These are phyloP conservation scores for Aspergillus thermomutatus DNA, from an alignment of 2,329 filamentous ascomycete genomes.

Conservation along the genomic window DNA sequence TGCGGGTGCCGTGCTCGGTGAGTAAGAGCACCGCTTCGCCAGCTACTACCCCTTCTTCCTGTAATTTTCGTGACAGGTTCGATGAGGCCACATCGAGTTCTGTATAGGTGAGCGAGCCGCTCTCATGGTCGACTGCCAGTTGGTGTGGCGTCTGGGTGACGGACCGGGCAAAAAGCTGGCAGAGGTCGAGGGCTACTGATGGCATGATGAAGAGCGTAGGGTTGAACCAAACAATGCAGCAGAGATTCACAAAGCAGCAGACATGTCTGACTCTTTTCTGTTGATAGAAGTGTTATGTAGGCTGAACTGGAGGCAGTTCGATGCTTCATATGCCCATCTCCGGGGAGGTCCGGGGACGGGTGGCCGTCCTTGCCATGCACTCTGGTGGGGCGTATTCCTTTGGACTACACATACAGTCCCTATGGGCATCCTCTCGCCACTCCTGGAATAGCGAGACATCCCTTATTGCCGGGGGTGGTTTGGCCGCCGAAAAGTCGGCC, in stretches of 20 bases:
- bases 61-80: background rate
- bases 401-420: too few species aligned
- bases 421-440: too few species aligned
- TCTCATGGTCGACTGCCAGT: background rate
- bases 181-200: background rate
- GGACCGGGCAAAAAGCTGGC: background rate
- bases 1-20: background rate
- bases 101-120: background rate
- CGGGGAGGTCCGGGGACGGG: too few species aligned
- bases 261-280: background rate
- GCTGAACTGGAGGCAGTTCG: background rate
- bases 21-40: background rate
- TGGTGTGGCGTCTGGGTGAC: background rate
- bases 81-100: background rate
- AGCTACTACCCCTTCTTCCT: background rate
- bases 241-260: background rate
- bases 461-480: background rate
- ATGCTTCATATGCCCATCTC: background rate
- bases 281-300: background rate
- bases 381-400: too few species aligned
- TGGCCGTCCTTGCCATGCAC: too few species aligned
- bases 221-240: background rate
- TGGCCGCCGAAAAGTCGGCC: background rate
- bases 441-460: too few species aligned
- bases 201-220: background rate